Evolutionary conservation across 345 rosid species (phyloP).

Genomic region (Bruguiera gymnorhiza): DNA sequence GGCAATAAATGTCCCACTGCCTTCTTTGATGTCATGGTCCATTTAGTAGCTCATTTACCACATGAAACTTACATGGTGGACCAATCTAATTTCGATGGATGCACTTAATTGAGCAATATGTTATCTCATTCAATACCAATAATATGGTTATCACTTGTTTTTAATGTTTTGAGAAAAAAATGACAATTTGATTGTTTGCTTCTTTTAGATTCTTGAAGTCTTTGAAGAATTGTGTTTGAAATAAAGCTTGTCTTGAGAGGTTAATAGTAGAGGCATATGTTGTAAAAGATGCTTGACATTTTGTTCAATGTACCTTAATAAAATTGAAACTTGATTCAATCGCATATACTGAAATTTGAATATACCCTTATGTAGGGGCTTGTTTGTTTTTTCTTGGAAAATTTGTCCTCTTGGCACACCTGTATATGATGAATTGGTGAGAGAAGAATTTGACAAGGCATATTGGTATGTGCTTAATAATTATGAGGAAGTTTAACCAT

Average conservation of each 20-base stretch:
- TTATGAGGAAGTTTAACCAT: neutral
- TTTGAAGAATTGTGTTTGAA: neutral
- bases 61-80: neutral
- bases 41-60: constrained; percentile 1
- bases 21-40: neutral
- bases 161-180: no score
- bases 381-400: neutral
- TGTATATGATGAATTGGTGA: neutral
- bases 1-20: neutral
- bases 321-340: neutral
- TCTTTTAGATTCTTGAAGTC: neutral
- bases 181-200: no score
- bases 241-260: neutral
- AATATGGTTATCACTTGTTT: no score
- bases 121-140: neutral
- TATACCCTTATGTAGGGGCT: neutral
- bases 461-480: neutral
- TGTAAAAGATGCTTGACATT: neutral
- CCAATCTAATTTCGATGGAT: neutral
- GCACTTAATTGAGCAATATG: neutral
- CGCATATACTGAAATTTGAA: neutral
- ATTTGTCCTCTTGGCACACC: neutral
- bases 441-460: neutral
- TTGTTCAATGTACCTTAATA: neutral
- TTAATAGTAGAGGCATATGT: constrained; percentile 3